Evolutionary conservation across 805 yeast genomes (phyloP).

Genomic region (Ogataea neopini): DNA sequence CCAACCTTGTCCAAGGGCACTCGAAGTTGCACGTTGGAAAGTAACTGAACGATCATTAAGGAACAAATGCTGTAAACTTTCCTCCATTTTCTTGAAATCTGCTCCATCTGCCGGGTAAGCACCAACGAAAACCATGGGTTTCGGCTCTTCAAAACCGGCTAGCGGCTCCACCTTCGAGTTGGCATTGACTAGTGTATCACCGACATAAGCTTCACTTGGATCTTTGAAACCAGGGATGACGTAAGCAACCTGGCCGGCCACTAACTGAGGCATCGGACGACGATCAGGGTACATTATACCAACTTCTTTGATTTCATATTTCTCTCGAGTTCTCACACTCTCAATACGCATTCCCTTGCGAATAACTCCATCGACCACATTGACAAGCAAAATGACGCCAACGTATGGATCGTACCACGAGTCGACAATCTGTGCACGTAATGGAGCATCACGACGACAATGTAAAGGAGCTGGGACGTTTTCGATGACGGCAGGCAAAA

Average conservation of each 20-base stretch:
- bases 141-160: slow-evolving; percentile 95
- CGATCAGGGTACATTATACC: slow-evolving; percentile 96
- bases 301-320: slow-evolving; percentile 86
- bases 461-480: slow-evolving; percentile 58
- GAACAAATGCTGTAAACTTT: slow-evolving; percentile 83
- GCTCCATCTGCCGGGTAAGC: slow-evolving; percentile 96
- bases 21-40: slow-evolving; percentile 85
- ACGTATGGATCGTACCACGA: slow-evolving; percentile 95
- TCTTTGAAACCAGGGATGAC: slow-evolving; percentile 93
- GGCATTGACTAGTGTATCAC: slow-evolving; percentile 79
- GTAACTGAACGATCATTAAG: slow-evolving; percentile 91
- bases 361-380: slow-evolving; percentile 80
- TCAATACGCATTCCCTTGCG: slow-evolving; percentile 72
- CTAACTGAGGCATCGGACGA: slow-evolving; percentile 57
- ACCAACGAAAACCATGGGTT: slow-evolving; percentile 98
- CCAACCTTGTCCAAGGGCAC: slow-evolving; percentile 98
- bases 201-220: slow-evolving; percentile 82
- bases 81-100: slow-evolving; percentile 86
- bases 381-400: slow-evolving; percentile 85
- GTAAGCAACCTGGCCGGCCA: slow-evolving; percentile 94
- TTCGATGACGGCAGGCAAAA: slow-evolving; percentile 81
- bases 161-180: slow-evolving; percentile 68
- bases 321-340: slow-evolving; percentile 73
- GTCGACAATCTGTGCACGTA: slow-evolving; percentile 83
- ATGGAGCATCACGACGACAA: slow-evolving; percentile 53